phyloP scores from a whole-genome alignment of 352 stramenopile species.

The Pythium dissimile region DNA sequence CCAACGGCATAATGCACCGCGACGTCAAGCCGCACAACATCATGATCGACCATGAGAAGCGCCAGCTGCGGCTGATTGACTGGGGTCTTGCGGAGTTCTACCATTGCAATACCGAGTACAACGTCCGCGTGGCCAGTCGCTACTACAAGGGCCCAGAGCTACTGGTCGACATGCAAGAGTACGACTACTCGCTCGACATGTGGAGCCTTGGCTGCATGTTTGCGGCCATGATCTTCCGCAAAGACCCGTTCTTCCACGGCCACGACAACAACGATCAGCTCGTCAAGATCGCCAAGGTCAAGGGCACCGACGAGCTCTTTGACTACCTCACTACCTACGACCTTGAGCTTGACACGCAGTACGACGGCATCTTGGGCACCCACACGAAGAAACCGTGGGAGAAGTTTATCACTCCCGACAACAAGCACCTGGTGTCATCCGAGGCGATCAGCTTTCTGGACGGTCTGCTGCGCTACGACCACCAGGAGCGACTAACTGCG shows the following conservation, averaged over 20 bases:
- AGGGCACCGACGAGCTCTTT: constrained; percentile 98
- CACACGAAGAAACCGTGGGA: constrained; percentile 99
- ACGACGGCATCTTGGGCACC: constrained; percentile 96
- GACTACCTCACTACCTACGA: constrained; percentile 99
- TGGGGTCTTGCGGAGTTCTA: constrained; percentile 99
- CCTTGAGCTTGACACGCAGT: constrained; percentile 97
- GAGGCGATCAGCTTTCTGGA: constrained; percentile 97
- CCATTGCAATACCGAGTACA: constrained; percentile 97
- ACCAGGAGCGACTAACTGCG: constrained; percentile 97
- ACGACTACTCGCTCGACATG: constrained; percentile 99
- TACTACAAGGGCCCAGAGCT: constrained; percentile 99
- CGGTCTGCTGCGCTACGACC: constrained; percentile 88
- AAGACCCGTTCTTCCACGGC: constrained; percentile 99
- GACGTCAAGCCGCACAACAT: constrained; percentile 99
- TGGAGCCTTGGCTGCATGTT: constrained; percentile 99
- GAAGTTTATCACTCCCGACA: constrained; percentile 98
- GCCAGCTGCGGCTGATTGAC: constrained; percentile 97
- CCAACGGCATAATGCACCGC: constrained; percentile 99
- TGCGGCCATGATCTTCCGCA: constrained; percentile 99
- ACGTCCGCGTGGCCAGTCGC: constrained; percentile 97
- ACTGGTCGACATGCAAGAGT: constrained; percentile 99
- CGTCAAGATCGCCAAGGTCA: constrained; percentile 98
- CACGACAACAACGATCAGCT: constrained; percentile 99
- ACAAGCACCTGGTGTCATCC: constrained; percentile 95
- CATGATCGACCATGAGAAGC: constrained; percentile 99